These are phyloP conservation scores for Sequoia sempervirens DNA, from an alignment of 75 land plant genomes.

Conservation along the genomic window DNA sequence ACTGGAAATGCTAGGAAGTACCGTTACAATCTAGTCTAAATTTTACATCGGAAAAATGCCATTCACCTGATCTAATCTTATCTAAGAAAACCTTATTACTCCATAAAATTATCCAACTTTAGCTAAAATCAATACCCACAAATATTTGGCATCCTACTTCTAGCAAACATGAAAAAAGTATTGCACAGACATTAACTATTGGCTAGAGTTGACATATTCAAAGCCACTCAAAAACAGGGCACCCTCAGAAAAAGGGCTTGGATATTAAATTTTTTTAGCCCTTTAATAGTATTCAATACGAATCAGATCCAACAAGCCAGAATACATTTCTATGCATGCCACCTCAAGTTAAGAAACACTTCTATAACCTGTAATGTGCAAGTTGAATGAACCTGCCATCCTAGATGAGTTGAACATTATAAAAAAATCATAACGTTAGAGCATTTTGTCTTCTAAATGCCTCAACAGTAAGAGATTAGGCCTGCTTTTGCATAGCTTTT, in stretches of 20 bases:
- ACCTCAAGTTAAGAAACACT: neutral
- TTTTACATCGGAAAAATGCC: neutral
- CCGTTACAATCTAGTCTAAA: neutral
- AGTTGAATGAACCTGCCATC: constrained; percentile 1
- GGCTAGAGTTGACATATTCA: neutral
- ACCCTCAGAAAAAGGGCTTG: neutral
- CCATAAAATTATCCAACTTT: neutral
- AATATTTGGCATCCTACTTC: neutral
- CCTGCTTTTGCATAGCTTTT: neutral
- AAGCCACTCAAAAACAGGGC: neutral
- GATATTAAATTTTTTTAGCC: neutral
- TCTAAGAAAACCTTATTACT: neutral
- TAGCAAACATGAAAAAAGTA: neutral
- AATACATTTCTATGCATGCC: neutral
- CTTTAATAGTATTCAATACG: neutral
- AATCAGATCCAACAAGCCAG: neutral
- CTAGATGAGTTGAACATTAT: neutral
- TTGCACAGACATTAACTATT: neutral
- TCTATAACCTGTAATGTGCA: neutral
- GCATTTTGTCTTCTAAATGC: constrained; percentile 2
- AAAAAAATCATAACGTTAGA: neutral
- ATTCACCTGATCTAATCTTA: neutral
- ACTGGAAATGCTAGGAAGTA: neutral
- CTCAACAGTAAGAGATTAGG: neutral
- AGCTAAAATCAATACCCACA: neutral